Evolutionary conservation across 768 basidiomycete species (phyloP), one percentile per base, ranked within the genome.

Genomic region (Phylloporus rhodoxanthus): DNA sequence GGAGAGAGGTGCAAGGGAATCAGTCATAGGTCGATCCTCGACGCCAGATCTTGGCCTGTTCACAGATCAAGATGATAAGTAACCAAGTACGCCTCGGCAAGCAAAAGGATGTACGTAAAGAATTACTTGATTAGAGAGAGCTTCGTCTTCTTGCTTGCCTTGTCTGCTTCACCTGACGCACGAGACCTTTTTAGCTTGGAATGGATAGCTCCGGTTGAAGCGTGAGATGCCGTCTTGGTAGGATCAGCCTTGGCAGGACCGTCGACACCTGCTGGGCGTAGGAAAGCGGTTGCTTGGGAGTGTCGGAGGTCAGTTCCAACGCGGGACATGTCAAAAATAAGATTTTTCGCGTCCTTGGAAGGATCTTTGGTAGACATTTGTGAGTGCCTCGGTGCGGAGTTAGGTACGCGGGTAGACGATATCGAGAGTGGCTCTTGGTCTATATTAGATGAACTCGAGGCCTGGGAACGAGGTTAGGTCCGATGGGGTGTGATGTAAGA

Each of bases 281-380:
- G 19, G 52, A 64, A 64, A 0, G 52, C 19, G 5, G 48, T 9
- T 34, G 20, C 46, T 45, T 43, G 54, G 23, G 66, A 61, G 23
- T 66, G 52, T 30, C 72, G 72, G 43, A 82, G 54, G 65, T 82
- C 80, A 38, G 69, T 65, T 14, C 79, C 80, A 26, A 80, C 76
- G 14, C 71, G 72, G 5, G 66, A 58, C 46, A 59, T 75, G 53
- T 79, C 74, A 54, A 74, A 75, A 13, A 81, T 72, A 21, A 72
- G 51, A 33, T 75, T 65, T 52, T 69, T 70, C 2, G 77, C 78
- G 15, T 72, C 66, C 57, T 72, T 75, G 44, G 66, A 53, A 40
- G 59, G 54, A 37, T 62, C 58, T 21, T 45, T 57, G 38, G 11
- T 45, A 5, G 30, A 23, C 23, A 3, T 23, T 23, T 23, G 23